These are phyloP conservation scores for Luffa acutangula DNA, from an alignment of 306 rosid species.

Conservation along the genomic window DNA sequence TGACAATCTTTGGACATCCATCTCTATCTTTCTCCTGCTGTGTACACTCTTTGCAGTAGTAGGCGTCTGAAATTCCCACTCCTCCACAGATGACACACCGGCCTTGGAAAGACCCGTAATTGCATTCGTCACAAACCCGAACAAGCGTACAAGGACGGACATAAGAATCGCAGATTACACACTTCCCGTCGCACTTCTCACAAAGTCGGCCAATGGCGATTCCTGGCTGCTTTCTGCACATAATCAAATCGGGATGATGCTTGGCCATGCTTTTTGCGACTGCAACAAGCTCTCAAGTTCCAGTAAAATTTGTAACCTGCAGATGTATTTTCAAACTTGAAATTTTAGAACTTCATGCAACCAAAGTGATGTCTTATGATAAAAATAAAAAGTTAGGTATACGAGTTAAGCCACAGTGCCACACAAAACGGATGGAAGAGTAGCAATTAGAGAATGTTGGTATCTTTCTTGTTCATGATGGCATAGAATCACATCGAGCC, in stretches of 20 bases:
- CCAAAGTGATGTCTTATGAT: background rate
- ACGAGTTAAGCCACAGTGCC: background rate
- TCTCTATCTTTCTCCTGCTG: constrained; percentile 94
- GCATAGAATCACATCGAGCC: background rate
- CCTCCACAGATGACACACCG: constrained; percentile 89
- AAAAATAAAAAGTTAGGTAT: background rate
- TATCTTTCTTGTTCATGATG: background rate
- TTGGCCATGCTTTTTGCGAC: constrained; percentile 51
- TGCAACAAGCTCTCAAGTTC: background rate
- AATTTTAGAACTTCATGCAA: background rate
- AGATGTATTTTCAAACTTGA: background rate
- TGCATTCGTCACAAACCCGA: constrained; percentile 43
- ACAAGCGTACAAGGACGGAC: constrained; percentile 92
- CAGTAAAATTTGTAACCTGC: background rate
- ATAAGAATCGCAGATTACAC: constrained; percentile 59
- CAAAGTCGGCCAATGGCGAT: constrained; percentile 68
- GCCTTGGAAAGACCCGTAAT: constrained; percentile 14
- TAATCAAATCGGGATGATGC: constrained; percentile 78
- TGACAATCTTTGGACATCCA: constrained; percentile 91
- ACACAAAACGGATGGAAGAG: background rate
- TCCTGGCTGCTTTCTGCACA: constrained; percentile 80
- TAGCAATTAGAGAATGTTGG: background rate
- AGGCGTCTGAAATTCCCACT: constrained; percentile 84
- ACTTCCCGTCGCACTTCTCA: constrained; percentile 68
- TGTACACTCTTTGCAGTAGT: constrained; percentile 94